Percentiles rank a stretch among this genome's conserved stretches.
Evolutionary conservation across 2,329 filamentous ascomycete genomes (phyloP).

Genomic region (Cercospora sp.): DNA sequence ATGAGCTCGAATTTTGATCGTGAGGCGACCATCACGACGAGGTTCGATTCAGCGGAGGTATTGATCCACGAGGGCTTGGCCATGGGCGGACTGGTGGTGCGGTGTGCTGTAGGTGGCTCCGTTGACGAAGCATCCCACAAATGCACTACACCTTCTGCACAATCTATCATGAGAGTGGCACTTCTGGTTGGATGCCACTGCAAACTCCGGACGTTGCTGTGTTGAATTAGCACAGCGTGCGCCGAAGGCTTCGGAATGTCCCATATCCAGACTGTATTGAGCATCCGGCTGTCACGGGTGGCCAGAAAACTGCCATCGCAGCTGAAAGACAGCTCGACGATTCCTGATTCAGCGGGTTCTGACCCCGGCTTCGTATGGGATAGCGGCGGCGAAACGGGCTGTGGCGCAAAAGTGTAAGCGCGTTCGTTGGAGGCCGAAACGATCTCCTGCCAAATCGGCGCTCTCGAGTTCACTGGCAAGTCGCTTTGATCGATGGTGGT

Average conservation of each 20-base stretch:
- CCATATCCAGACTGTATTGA: slow-evolving; percentile 52
- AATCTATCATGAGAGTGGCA: slow-evolving; percentile 46
- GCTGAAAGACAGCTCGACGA: slow-evolving; percentile 35
- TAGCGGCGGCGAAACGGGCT: slow-evolving; percentile 35
- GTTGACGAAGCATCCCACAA: slow-evolving; percentile 38
- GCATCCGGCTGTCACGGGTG: slow-evolving; percentile 37
- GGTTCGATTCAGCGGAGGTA: slow-evolving; percentile 29
- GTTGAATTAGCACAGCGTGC: slow-evolving; percentile 47
- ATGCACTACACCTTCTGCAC: slow-evolving; percentile 43
- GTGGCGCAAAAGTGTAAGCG: slow-evolving; percentile 31
- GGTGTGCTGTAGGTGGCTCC: slow-evolving; percentile 27
- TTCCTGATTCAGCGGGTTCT: slow-evolving; percentile 40
- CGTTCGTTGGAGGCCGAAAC: slow-evolving; percentile 35
- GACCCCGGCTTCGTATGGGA: slow-evolving; percentile 28
- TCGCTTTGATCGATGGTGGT: slow-evolving; percentile 35
- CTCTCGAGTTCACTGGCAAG: slow-evolving; percentile 29
- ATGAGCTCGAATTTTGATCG: slow-evolving; percentile 42
- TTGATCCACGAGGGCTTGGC: slow-evolving; percentile 28
- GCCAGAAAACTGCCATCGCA: slow-evolving; percentile 33
- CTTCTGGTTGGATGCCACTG: slow-evolving; percentile 46
- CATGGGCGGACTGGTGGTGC: slow-evolving; percentile 14
- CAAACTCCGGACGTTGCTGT: slow-evolving; percentile 46
- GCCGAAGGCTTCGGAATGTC: slow-evolving; percentile 43
- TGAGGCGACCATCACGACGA: slow-evolving; percentile 41
- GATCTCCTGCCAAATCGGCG: slow-evolving; percentile 36